Evolutionary conservation across 176 grass and related monocot species (phyloP), one percentile per base, ranked within the genome.

Genomic region (Ensete glaucum): DNA sequence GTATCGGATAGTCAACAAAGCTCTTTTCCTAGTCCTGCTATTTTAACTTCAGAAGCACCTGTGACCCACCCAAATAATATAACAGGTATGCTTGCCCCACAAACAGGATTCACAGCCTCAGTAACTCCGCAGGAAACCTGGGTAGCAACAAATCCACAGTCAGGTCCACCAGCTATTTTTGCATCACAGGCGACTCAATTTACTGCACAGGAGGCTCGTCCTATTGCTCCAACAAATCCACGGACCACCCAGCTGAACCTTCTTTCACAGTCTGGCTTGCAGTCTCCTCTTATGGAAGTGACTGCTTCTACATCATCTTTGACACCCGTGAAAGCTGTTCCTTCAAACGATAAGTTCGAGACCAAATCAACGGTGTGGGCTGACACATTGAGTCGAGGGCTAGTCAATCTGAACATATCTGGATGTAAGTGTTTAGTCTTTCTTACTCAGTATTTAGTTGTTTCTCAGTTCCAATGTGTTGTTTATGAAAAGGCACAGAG

Each of bases 401-500:
- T 99, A 23, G 95, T 99, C 51, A 84, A 99, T 91, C 87, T 99
- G 56, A 88, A 99, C 62, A 99, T 99, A 82, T 99, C 95, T 85
- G 95, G 95, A 67, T 52, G 95, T 99, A 91, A 94, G 88, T 88
- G 64, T n/a, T 70, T 77, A 15, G 10, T 86, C 43, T 48, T 62
- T 69, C 24, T 11, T 22, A 8, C 62, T 62, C 48, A 69, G 49
- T 69, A 50, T 67, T 15, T 34, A 67, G 16, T 13, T 70, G 67
- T 21, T 70, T 65, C 11, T 70, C 10, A 25, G 63, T 65, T 25
- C 10, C 22, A 65, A 12, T 22, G 60, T 9, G n/a, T 21, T 19
- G 17, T 6, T 43, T 43, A 43, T 60, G 16, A 7, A 60, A 60
- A 60, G 7, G 57, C 15, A 60, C 55, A 1, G 17, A 57, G 1